Evolutionary conservation across 2,329 filamentous ascomycete species (phyloP), one percentile per base, ranked within the genome.

Genomic region (Didymella pomorum): DNA sequence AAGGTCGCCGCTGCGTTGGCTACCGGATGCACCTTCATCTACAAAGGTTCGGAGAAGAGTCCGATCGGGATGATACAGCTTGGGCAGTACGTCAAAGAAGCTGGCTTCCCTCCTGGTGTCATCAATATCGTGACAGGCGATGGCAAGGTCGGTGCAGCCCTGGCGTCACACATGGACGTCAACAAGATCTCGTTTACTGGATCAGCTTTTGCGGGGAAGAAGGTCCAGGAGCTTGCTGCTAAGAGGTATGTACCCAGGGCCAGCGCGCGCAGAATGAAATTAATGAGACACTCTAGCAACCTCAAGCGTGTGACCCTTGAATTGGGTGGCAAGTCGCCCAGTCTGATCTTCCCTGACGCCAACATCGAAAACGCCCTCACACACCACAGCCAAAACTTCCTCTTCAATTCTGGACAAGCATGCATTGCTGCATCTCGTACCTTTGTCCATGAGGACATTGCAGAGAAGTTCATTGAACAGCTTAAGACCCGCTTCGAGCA

Each of bases 311-410:
- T 82, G 20, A 80, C 80, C 4, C 74, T 83, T 1, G 81, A 82
- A 64, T 71, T 81, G 11, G 81, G 81, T 43, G 80, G 81, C 51
- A 82, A 83, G 67, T 76, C 72, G 8, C 80, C 81, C 16, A 75
- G 76, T 20, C 74, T 82, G 16, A 76, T 83, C 39, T 82, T 82
- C 64, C 73, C 78, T 39, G 80, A 83, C 62, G 81, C 79, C 63
- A 77, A 84, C 64, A 70, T 84, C 16, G 77, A 82, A 23, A 74
- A 78, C 33, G 82, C 81, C 3, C 51, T 73, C 2, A 52, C 55
- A n/a, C 57, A 57, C 23, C 68, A 71, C 44, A 69, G 66, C 8
- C 66, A 69, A 56, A 64, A 60, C 26, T 71, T 70, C 46, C 56
- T 73, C 16, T 63, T 71, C 59, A 71, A 72, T 55, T 61, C 60